Base-by-base conservation (phyloP, 2,329 filamentous ascomycete genomes). In the Immersiporthe knoxdaviesiana region DNA sequence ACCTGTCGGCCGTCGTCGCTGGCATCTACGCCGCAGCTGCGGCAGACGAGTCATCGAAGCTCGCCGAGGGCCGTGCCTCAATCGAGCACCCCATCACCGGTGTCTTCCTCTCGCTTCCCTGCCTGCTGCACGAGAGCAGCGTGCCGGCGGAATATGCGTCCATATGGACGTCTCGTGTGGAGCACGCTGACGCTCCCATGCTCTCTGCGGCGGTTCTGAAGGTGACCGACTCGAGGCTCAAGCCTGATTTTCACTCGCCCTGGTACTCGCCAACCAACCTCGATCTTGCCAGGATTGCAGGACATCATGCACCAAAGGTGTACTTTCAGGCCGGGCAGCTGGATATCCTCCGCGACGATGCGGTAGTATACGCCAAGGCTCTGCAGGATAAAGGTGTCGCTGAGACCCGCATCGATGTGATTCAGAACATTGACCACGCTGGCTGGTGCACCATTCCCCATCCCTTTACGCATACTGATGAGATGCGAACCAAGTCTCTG, bases 1-100 rank as follows among this genome's bases (percentile, higher is more conserved):
- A 24, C 73, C 71, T 68, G 72, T 74, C 35, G 73, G 75, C 21
- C 72, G 74, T 24, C 74, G 74, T 39, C 72, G 72, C 30, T 54
- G 73, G 65, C 71, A 73, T 75, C 12, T 18, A 30, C 16, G 52
- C 52, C 2, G 27, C 12, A 30, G 14, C 5, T 2, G 14, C 52
- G 14, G 54, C 18, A 7, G 62, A 65, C 30, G 12, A 39, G 44
- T 21, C 24, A 10, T 69, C 72, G 32, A 74, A 72, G 67, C 75
- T 75, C 27, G 71, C 69, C 59, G 72, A 44, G 65, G 72, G 35
- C 58, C 68, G 56, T 67, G 71, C 2, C 60, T 65, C 24, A 59
- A 65, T 71, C 35, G 44, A 37, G 10, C 59, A 65, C n/a, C 68
- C 39, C 2, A 61, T 71, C 37, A 71, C 65, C n/a, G 70, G 68